Percentiles rank a stretch among this genome's conserved stretches.
Conservation (phyloP, 257 asterid species). For the Solanum sejunctum region DNA sequence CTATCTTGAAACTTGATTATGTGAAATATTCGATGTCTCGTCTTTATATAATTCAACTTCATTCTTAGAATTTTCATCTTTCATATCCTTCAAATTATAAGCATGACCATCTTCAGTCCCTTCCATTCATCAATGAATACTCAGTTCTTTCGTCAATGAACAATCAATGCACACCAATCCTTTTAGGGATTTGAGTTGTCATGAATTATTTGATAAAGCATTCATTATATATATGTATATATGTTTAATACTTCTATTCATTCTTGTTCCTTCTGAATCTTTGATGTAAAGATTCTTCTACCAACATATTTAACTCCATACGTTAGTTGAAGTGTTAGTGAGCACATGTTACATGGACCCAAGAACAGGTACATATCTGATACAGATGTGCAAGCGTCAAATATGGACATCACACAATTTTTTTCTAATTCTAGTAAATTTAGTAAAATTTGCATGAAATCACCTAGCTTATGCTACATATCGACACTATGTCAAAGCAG, state of each 20-base stretch:
- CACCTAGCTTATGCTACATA: not conserved
- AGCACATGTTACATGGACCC: not conserved
- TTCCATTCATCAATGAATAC: not conserved
- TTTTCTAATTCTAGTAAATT: not conserved
- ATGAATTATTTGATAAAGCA: not conserved
- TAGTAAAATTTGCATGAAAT: not conserved
- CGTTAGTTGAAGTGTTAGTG: not conserved
- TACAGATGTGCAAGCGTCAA: too few relatives aligned
- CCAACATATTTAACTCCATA: not conserved
- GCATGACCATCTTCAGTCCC: not conserved
- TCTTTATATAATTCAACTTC: not conserved
- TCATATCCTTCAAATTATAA: not conserved
- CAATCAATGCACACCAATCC: not conserved
- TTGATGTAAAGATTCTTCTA: not conserved
- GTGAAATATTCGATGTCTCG: not conserved
- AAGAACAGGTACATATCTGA: not conserved
- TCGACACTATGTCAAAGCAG: not conserved
- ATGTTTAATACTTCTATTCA: not conserved
- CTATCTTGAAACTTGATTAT: not conserved
- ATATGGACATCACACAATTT: not conserved
- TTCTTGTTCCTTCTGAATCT: not conserved
- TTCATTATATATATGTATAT: not conserved
- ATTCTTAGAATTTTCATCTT: not conserved
- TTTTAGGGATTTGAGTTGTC: not conserved
- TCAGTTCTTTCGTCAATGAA: not conserved